phyloP scores from a whole-genome alignment of 176 grass and related monocot genomes.

The Hyparrhenia diplandra region DNA sequence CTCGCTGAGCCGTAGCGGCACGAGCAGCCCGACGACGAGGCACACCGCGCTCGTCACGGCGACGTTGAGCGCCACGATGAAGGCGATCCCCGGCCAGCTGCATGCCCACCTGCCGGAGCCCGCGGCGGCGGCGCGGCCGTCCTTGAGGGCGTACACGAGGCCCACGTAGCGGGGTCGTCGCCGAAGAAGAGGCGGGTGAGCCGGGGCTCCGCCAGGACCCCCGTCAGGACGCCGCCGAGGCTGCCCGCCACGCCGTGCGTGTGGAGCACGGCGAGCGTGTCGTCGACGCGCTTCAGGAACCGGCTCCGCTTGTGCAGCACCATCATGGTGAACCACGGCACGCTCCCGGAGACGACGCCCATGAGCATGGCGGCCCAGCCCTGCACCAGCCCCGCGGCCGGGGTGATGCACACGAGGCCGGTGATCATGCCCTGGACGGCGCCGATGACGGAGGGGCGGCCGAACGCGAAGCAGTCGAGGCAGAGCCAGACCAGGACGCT shows the following conservation, averaged over 20 bases:
- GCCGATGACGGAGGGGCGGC: constrained; percentile 73
- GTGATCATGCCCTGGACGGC: constrained; percentile 94
- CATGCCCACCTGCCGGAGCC: constrained; percentile 63
- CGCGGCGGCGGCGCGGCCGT: constrained; percentile 31
- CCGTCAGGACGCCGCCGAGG: constrained; percentile 65
- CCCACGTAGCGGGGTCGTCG: constrained; percentile 68
- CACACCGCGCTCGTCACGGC: constrained; percentile 51
- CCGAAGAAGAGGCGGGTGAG: constrained; percentile 68
- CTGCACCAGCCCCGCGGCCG: constrained; percentile 55
- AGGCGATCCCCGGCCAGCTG: constrained; percentile 59
- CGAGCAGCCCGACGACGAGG: constrained; percentile 31
- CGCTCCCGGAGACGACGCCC: constrained; percentile 58
- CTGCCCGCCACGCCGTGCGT: constrained; percentile 72
- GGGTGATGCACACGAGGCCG: constrained; percentile 86
- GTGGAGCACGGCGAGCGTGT: constrained; percentile 82
- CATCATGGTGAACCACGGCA: constrained; percentile 90
- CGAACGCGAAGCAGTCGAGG: constrained; percentile 53
- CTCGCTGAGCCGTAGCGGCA: constrained; percentile 60
- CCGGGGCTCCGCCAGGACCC: constrained; percentile 53
- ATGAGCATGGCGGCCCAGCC: constrained; percentile 78
- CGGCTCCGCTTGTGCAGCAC: constrained; percentile 58
- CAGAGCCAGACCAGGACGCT: constrained; percentile 67
- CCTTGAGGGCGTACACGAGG: constrained; percentile 58
- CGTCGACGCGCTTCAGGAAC: constrained; percentile 52
- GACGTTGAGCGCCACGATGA: constrained; percentile 51